A percentile compares a stretch with the other conserved stretches of the same genome.
These are phyloP conservation scores for Verticillium dahliae DNA, from an alignment of 2,329 filamentous ascomycete species.

Conservation along the genomic window DNA sequence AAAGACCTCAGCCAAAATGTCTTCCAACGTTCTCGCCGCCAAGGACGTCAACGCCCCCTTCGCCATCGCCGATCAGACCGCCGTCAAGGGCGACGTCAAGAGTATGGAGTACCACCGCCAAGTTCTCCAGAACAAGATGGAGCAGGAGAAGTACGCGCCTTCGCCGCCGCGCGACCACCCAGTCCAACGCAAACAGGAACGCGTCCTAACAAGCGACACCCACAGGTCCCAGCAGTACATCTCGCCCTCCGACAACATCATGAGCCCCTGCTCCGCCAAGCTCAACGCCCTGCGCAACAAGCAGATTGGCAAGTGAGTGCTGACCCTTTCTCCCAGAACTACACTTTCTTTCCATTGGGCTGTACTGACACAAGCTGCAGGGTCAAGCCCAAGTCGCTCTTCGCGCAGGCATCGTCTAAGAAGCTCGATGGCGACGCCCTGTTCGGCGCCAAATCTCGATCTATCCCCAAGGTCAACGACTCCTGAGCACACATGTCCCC, in stretches of 20 bases:
- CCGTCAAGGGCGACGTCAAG: constrained; percentile 44
- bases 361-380: constrained; percentile 24
- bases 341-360: not conserved
- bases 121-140: constrained; percentile 65
- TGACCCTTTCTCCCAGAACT: not conserved
- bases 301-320: constrained; percentile 66
- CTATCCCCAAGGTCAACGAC: constrained; percentile 7
- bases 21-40: constrained; percentile 52
- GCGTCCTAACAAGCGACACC: constrained; percentile 5
- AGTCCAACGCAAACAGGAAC: not conserved
- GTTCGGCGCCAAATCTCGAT: constrained; percentile 19
- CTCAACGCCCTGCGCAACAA: constrained; percentile 74
- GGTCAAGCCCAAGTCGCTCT: constrained; percentile 61
- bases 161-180: not conserved
- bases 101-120: constrained; percentile 75
- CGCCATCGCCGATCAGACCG: constrained; percentile 21
- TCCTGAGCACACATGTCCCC: constrained; percentile 2
- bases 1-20: constrained; percentile 34
- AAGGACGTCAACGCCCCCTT: constrained; percentile 58
- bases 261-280: constrained; percentile 81
- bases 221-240: constrained; percentile 53
- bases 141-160: constrained; percentile 52
- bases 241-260: constrained; percentile 82
- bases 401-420: constrained; percentile 59
- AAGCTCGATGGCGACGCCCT: constrained; percentile 39